Conservation (phyloP, 2,329 filamentous ascomycete species). For the Dothideomycetes sp. region DNA sequence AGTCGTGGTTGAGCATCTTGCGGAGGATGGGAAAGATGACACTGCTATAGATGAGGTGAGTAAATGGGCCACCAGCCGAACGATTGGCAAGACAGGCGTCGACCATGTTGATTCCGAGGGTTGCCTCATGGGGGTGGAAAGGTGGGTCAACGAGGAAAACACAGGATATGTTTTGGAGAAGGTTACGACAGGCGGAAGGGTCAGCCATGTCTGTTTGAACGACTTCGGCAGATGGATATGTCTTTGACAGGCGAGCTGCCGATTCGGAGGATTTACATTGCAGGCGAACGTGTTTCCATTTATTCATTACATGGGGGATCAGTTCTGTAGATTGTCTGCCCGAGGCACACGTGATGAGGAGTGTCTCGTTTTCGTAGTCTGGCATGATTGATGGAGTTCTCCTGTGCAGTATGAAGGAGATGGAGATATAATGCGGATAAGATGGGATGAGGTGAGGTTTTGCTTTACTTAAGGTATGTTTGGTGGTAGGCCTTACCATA, state of each 20-base stretch:
- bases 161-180: constrained; percentile 19
- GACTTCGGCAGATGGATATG: constrained; percentile 23
- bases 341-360: constrained; percentile 27
- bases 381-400: constrained; percentile 10
- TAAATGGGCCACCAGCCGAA: constrained; percentile 12
- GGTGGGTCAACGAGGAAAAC: constrained; percentile 24
- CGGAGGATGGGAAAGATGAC: constrained; percentile 23
- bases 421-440: background rate
- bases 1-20: constrained; percentile 27
- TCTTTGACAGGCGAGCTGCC: constrained; percentile 15
- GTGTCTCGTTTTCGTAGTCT: constrained; percentile 18
- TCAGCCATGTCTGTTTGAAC: constrained; percentile 19
- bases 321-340: constrained; percentile 26
- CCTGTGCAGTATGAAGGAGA: background rate
- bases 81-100: constrained; percentile 20
- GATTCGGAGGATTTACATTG: constrained; percentile 20
- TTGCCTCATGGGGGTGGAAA: constrained; percentile 20
- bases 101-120: constrained; percentile 25
- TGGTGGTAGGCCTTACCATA: too few species aligned
- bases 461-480: too few species aligned
- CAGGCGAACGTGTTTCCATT: constrained; percentile 24
- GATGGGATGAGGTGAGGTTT: too few species aligned
- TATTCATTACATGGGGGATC: constrained; percentile 22
- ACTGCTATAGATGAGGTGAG: constrained; percentile 25
- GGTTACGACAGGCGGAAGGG: constrained; percentile 13